Percentiles rank a stretch among this genome's conserved stretches.
Evolutionary conservation across 1,284 basidiomycete species (phyloP).

Genomic region (Microbotryum saponariae): DNA sequence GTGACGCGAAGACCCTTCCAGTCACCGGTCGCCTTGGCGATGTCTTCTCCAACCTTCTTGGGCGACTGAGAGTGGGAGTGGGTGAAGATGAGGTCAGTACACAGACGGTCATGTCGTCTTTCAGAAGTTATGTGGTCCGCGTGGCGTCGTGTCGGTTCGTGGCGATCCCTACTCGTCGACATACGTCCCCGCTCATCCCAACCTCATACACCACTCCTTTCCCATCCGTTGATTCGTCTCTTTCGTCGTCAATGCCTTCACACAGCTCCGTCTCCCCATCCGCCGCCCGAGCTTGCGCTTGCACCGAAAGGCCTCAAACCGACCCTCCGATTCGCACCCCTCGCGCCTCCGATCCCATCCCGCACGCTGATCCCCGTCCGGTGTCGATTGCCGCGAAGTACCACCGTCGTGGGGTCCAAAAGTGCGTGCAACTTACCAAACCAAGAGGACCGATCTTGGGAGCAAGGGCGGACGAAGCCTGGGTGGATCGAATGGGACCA

Average conservation of each 20-base stretch:
- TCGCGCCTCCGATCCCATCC: too few relatives aligned
- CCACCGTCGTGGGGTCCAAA: background rate
- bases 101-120: background rate
- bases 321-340: background rate
- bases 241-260: too few relatives aligned
- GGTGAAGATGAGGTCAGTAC: conserved; percentile 4
- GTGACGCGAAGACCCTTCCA: conserved; percentile 99
- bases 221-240: too few relatives aligned
- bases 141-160: conserved; percentile 1
- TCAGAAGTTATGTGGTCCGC: background rate
- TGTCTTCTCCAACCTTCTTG: conserved; percentile 99
- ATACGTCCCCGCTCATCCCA: background rate
- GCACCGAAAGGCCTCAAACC: too few relatives aligned
- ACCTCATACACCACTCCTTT: too few relatives aligned
- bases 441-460: conserved; percentile 99
- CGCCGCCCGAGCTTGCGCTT: background rate
- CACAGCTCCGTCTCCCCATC: too few relatives aligned
- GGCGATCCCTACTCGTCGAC: background rate
- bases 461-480: conserved; percentile 89
- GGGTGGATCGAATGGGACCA: too few relatives aligned
- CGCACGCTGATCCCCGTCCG: too few relatives aligned
- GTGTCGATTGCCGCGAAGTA: too few relatives aligned
- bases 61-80: conserved; percentile 61
- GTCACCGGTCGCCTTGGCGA: conserved; percentile 95
- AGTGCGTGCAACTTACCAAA: conserved; percentile 60